Evolutionary conservation across 441 rosid genomes (phyloP).

Genomic region (Pelargonium citronellum): DNA sequence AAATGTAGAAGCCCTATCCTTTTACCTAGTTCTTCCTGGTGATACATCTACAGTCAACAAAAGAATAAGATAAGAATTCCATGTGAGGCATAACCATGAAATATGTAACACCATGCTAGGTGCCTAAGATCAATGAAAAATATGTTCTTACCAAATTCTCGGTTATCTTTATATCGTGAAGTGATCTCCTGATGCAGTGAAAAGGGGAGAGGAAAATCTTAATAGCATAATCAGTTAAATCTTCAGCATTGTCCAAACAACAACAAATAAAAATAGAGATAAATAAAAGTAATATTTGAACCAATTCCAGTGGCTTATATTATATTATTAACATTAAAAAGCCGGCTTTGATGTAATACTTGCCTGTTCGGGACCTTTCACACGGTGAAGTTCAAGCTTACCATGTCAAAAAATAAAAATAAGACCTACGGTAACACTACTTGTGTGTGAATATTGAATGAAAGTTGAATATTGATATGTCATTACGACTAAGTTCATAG

Average conservation of each 20-base stretch:
- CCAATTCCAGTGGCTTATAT: not conserved
- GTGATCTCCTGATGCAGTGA: constrained; percentile 33
- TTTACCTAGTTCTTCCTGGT: constrained; percentile 65
- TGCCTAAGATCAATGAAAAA: constrained; percentile 8
- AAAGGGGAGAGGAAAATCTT: constrained; percentile 3
- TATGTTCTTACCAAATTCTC: constrained; percentile 37
- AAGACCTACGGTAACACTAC: not conserved
- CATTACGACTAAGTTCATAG: no score
- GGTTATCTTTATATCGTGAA: constrained; percentile 33
- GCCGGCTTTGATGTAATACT: no score
- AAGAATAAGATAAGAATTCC: constrained; percentile 9
- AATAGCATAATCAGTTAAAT: not conserved
- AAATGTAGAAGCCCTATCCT: constrained; percentile 2
- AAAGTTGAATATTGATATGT: no score
- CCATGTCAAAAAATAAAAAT: not conserved
- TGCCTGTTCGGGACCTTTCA: no score
- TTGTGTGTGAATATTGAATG: not conserved
- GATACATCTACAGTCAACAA: constrained; percentile 47
- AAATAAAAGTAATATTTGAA: no score
- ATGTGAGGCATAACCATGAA: not conserved
- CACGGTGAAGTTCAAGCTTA: not conserved
- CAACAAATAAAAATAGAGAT: not conserved
- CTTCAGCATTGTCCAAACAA: constrained; percentile 1
- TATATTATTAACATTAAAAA: not conserved
- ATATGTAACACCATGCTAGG: no score